phyloP scores from a whole-genome alignment of 768 basidiomycete species.

The Mycena epipterygia region DNA sequence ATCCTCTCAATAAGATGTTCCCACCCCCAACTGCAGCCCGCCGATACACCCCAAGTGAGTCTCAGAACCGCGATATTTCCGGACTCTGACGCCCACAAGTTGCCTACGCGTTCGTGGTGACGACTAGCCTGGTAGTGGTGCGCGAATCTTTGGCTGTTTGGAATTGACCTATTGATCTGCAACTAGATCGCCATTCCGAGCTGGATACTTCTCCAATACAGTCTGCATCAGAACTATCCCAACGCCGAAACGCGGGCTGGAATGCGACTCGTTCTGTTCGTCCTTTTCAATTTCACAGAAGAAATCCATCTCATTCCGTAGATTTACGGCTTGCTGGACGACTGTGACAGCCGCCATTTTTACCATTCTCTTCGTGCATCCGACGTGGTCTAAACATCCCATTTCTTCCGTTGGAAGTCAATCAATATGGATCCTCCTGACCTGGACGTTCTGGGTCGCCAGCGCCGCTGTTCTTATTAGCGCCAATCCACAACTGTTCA shows the following conservation, averaged over 20 bases:
- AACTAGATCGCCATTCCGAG: constrained; percentile 64
- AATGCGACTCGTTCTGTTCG: constrained; percentile 64
- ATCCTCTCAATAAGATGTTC: constrained; percentile 64
- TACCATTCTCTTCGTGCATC: constrained; percentile 73
- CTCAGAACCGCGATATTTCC: background rate
- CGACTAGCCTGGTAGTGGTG: constrained; percentile 64
- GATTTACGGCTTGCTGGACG: constrained; percentile 75
- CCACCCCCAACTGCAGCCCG: constrained; percentile 58
- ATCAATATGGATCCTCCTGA: constrained; percentile 68
- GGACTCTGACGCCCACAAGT: constrained; percentile 46
- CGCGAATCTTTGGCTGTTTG: background rate
- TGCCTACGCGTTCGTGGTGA: constrained; percentile 65
- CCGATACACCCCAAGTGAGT: constrained; percentile 68
- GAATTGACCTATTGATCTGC: background rate
- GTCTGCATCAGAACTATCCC: constrained; percentile 66
- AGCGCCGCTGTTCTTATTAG: constrained; percentile 66
- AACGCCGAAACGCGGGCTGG: constrained; percentile 58
- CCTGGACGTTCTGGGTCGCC: constrained; percentile 74
- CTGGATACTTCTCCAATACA: constrained; percentile 73
- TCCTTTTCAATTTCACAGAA: constrained; percentile 12
- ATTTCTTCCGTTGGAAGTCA: constrained; percentile 72
- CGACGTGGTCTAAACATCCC: constrained; percentile 65
- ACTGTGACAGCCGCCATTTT: constrained; percentile 64
- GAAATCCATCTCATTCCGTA: constrained; percentile 39
- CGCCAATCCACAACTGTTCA: constrained; percentile 60